Evolutionary conservation across 2,329 filamentous ascomycete species (phyloP), one percentile per base, ranked within the genome.

Genomic region (Gnomoniopsis smithogilvyi): DNA sequence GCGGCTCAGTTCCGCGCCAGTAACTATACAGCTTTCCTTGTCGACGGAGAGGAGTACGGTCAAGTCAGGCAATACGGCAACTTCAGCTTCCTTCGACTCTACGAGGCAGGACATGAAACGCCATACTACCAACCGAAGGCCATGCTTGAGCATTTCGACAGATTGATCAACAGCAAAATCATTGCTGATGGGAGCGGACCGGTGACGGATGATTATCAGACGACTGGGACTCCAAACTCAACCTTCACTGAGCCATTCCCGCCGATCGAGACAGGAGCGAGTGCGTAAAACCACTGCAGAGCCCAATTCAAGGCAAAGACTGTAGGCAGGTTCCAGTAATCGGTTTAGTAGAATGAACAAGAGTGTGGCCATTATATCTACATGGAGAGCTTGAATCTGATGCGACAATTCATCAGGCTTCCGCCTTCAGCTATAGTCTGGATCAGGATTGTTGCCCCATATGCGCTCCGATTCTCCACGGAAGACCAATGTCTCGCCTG

Each of bases 61-160:
- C 87, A 87, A 33, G 81, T 82, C 58, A 79, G 87, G 1, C 87
- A 91, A 67, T 87, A 83, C 65, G 87, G 86, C 2, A 90, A 90
- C 64, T 79, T 85, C 63, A 81, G 78, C n/a, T 85, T 86, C 68
- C 79, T 78, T 21, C 74, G 82, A 0, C 76, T 85, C 21, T 84
- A 83, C 65, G 78, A 84, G 61, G 74, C 81, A 11, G 82, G 83
- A 0, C 83, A 85, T 63, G 45, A 48, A 15, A 48, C 45, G 24
- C 45, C 45, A 11, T 48, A 48, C 22, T 48, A 48, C 15, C 45
- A 48, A 26, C 45, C 45, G 12, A 26, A 48, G 45, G 45, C 77
- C 60, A 72, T 82, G 60, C 81, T 83, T 63, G 71, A 78, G 67
- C 74, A 80, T 11, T 48, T 48, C 21, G 24, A 10, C 3, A 48